These are phyloP conservation scores for Raphanus raphanistrum DNA, from an alignment of 345 rosid genomes.

Conservation along the genomic window DNA sequence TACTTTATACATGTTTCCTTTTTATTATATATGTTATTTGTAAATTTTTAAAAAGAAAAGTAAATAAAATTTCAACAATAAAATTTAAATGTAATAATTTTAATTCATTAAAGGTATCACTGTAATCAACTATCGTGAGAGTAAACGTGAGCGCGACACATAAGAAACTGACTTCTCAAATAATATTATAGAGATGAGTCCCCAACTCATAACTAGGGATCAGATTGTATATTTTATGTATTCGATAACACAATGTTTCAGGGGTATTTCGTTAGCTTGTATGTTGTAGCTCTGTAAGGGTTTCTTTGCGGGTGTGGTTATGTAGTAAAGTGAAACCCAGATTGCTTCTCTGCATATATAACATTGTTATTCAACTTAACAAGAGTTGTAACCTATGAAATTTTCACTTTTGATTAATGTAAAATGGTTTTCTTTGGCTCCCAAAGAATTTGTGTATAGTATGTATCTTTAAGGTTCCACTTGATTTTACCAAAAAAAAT, in stretches of 20 bases:
- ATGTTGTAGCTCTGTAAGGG: conserved; percentile 19
- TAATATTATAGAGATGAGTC: no score
- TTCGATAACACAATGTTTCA: conserved; percentile 3
- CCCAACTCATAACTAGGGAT: conserved; percentile 15
- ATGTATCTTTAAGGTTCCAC: not conserved
- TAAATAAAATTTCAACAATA: no score
- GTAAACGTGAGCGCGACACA: no score
- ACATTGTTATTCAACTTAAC: conserved; percentile 20
- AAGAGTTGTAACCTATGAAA: not conserved
- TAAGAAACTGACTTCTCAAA: no score
- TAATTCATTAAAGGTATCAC: no score
- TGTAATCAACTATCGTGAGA: no score
- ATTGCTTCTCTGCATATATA: conserved; percentile 36
- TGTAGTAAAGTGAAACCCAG: conserved; percentile 40
- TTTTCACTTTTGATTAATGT: not conserved
- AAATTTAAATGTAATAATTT: no score
- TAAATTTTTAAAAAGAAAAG: no score
- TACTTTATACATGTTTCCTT: no score
- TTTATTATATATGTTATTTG: no score
- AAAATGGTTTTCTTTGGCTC: not conserved
- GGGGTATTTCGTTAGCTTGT: conserved; percentile 21
- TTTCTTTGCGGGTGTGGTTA: conserved; percentile 26
- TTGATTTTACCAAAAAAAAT: not conserved
- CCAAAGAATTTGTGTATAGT: not conserved
- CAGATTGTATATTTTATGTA: conserved; percentile 36